These are phyloP conservation scores for Geotrichum carabidarum DNA, from an alignment of 1,139 yeast genomes.

Conservation along the genomic window DNA sequence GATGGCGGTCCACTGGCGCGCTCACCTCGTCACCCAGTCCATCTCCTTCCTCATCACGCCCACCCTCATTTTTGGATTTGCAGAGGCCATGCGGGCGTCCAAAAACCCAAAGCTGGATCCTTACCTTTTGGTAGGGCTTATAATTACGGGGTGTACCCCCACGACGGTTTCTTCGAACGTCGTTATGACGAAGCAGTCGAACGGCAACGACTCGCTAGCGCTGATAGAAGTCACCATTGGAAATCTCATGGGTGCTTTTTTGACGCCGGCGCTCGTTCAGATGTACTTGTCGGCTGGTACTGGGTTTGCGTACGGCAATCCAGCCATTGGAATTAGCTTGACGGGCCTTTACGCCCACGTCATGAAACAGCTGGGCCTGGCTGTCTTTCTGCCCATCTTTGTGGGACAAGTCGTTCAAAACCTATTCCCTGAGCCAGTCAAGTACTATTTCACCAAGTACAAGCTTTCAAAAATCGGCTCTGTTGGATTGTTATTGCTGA, in stretches of 20 bases:
- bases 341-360: conserved; percentile 62
- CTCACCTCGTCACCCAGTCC: conserved; percentile 65
- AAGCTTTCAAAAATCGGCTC: conserved; percentile 68
- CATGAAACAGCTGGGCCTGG: conserved; percentile 78
- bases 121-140: conserved; percentile 73
- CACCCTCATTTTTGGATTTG: conserved; percentile 69
- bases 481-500: conserved; percentile 68
- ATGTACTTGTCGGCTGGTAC: conserved; percentile 52
- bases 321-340: conserved; percentile 54
- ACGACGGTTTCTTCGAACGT: conserved; percentile 89
- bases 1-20: conserved; percentile 72
- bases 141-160: conserved; percentile 81
- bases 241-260: conserved; percentile 75
- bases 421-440: conserved; percentile 57
- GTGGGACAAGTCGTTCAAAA: conserved; percentile 84
- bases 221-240: conserved; percentile 83
- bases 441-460: conserved; percentile 55
- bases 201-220: conserved; percentile 74
- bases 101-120: conserved; percentile 54
- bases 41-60: conserved; percentile 72
- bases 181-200: conserved; percentile 76
- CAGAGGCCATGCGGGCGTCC: conserved; percentile 59
- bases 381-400: conserved; percentile 76
- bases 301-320: conserved; percentile 76
- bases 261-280: conserved; percentile 79